Base-by-base conservation (phyloP, 208 protist species). In the Naegleria fowleri region DNA sequence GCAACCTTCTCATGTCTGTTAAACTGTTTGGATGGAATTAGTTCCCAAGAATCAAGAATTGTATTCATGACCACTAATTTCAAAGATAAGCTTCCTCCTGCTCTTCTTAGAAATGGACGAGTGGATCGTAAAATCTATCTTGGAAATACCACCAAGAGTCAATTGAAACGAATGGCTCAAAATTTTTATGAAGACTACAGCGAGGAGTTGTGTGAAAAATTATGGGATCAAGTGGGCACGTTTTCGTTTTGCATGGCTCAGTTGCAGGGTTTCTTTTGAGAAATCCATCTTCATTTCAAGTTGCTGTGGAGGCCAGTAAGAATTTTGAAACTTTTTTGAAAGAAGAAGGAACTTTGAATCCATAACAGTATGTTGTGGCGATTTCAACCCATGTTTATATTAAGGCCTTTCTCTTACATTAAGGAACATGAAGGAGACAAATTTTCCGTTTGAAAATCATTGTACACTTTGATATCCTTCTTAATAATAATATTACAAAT, bases 61-160 rank as follows among this genome's bases (percentile, higher is more conserved):
- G 92, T 98, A 36, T 93, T 98, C 38, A 97, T 98, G 95, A 98
- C 96, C 9, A 98, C 96, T n/a, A 98, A 98, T 92, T 96, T 98
- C 93, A 93, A 97, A 58, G 96, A 98, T 59, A 92, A 94, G 55
- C 93, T 98, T 15, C 93, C 97, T 91, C 94, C 95, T 22, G 95
- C 96, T 13, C 90, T 98, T 25, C 85, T 97, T n/a, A 93, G 95
- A 38, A 96, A 96, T 13, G 97, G 97, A 15, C 94, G 97, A 59
- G 92, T 97, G 88, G 97, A 97, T 90, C 95, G 97, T 93, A 96
- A 97, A 91, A 90, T 98, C 19, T 93, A 97, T 75, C 93, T 99
- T 84, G 95, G 95, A 7, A 93, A 95, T 39, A 91, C 97, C 5
- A 93, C 95, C 22, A 38, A 79, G 5, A 76, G 93, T 29, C 97